Conservation (phyloP, 2,329 filamentous ascomycete species). For the Capronia epimyces region DNA sequence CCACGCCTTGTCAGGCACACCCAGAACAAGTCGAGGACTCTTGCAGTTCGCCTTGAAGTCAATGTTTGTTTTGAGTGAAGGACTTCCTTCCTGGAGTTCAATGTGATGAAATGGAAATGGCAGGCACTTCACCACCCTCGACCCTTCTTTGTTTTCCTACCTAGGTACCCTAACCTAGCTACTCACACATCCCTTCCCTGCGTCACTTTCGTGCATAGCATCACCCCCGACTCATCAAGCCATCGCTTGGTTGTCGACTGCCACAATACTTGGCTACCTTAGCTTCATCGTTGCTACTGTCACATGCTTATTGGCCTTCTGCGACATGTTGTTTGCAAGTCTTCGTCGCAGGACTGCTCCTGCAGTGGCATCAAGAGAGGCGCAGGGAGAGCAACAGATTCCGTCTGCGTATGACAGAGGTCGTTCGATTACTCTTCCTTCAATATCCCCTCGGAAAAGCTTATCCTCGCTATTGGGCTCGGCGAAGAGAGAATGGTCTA, state of each 20-base stretch:
- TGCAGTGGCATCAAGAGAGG: neutral
- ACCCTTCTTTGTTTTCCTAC: neutral
- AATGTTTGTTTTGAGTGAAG: no score
- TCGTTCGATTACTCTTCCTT: slow-evolving; percentile 10
- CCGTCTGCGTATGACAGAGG: slow-evolving; percentile 5
- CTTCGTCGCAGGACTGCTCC: slow-evolving; percentile 11
- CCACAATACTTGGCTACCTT: neutral
- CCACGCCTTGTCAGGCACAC: no score
- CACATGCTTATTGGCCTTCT: neutral
- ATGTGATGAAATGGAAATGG: no score
- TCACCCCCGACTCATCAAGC: neutral
- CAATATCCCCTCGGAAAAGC: slow-evolving; percentile 17
- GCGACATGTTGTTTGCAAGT: slow-evolving; percentile 17
- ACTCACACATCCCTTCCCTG: neutral
- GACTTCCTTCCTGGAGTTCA: no score
- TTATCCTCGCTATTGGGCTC: slow-evolving; percentile 13
- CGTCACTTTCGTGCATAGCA: neutral
- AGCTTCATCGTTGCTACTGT: neutral
- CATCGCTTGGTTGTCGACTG: neutral
- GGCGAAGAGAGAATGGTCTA: slow-evolving; percentile 6
- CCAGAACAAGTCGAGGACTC: no score
- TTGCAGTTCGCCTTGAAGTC: no score
- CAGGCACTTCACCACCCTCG: neutral
- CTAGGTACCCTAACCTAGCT: neutral
- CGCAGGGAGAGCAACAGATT: slow-evolving; percentile 1